These are phyloP conservation scores for Elasticomyces elasticus DNA, from an alignment of 495 filamentous ascomycete genomes.

Conservation along the genomic window DNA sequence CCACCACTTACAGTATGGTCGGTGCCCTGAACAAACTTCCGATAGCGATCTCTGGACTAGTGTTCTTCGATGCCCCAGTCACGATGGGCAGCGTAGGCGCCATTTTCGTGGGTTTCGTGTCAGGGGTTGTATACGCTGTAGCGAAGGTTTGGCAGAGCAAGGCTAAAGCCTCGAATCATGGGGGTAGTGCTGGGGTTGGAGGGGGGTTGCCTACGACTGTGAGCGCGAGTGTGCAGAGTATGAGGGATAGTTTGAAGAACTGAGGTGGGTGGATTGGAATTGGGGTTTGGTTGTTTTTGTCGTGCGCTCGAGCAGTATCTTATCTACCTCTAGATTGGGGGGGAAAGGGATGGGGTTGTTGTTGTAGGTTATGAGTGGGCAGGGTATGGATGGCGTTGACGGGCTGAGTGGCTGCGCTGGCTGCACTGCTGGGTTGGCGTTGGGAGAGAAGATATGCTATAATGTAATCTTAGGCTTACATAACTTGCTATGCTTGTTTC, in stretches of 20 bases:
- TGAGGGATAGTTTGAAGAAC: slow-evolving; percentile 64
- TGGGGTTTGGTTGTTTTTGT: too few relatives aligned
- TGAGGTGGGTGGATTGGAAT: slow-evolving; percentile 1
- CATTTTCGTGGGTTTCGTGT: slow-evolving; percentile 80
- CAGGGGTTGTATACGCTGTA: slow-evolving; percentile 83
- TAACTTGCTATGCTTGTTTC: too few relatives aligned
- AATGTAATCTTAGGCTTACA: too few relatives aligned
- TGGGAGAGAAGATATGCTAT: too few relatives aligned
- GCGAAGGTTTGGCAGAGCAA: slow-evolving; percentile 77
- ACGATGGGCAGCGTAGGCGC: slow-evolving; percentile 88
- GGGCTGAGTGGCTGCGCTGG: too few relatives aligned
- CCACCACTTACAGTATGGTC: slow-evolving; percentile 97
- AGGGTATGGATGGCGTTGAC: too few relatives aligned
- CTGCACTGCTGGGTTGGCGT: too few relatives aligned
- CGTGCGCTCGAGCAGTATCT: too few relatives aligned
- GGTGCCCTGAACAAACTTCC: slow-evolving; percentile 96
- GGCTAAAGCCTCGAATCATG: slow-evolving; percentile 33
- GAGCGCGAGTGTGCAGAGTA: slow-evolving; percentile 87
- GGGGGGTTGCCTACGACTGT: slow-evolving; percentile 62
- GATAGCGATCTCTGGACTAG: slow-evolving; percentile 75
- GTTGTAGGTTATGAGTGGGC: too few relatives aligned
- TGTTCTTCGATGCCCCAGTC: slow-evolving; percentile 92
- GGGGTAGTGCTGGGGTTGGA: slow-evolving; percentile 18
- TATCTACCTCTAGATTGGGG: too few relatives aligned
- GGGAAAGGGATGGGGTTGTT: too few relatives aligned